Base-by-base conservation (phyloP, 805 yeast genomes). In the Clavispora santaluciae region DNA sequence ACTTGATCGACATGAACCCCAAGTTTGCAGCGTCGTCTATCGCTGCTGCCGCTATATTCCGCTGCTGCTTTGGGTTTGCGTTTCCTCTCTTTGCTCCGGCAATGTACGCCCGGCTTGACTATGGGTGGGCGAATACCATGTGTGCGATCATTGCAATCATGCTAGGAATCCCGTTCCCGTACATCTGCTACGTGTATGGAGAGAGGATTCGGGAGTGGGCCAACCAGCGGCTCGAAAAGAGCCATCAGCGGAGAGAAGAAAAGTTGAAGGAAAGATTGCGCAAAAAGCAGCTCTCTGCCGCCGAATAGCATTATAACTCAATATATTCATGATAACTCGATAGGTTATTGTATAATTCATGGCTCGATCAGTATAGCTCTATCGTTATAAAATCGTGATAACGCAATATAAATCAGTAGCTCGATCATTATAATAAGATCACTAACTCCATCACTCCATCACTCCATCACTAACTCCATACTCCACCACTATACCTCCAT, bases 51-150 rank as follows among this genome's bases (percentile, higher is more conserved):
- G 69, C 71, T n/a, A 54, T 67, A 22, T 66, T 66, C 48, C 52
- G 72, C 36, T 63, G 64, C 16, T 46, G 61, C 13, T 63, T 66
- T 49, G 72, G 71, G 10, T 66, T 66, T 40, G 48, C 54, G 33
- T 65, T 67, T 50, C 72, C 72, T 3, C 46, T 67, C 16, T 63
- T 66, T 42, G 70, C 70, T 8, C 48, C 56, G n/a, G 50, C 51
- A 26, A 62, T 67, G 67, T 67, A 67, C 39, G 60, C 45, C 13
- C 44, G 39, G 26, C 45, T 66, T 35, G 60, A 59, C 8, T 66
- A 66, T 43, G 71, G 71, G 5, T 66, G 72, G 70, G 71, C 66
- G 1, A 65, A 65, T 43, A 63, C 70, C 15, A 50, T 66, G 57
- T 63, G 68, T 46, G 72, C 63, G 6, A 44, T 64, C 33, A 50